Base-by-base conservation (phyloP, 306 rosid species). In the Macrotyloma uniflorum region DNA sequence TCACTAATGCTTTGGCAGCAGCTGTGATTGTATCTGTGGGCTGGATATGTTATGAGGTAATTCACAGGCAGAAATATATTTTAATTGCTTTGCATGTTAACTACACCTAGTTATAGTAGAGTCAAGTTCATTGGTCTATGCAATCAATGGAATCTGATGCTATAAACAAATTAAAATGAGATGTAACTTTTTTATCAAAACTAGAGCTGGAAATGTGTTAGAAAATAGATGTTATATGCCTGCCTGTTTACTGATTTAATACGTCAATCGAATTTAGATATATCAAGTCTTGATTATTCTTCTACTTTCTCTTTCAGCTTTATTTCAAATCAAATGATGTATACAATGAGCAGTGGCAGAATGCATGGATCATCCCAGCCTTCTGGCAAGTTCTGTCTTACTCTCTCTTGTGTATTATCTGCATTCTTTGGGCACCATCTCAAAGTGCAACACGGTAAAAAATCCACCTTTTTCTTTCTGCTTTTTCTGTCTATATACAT, bases 31-130 rank as follows among this genome's bases (percentile, higher is more conserved):
- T 96, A 66, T 96, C 98, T 8, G 98, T 96, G 54, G 96, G 97
- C 75, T 96, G 99, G 98, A 90, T 88, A 70, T 91, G 97, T 83
- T 96, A 96, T 62, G 99, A 96, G 99, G 99, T 96, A 88, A 74
- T 81, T 74, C 70, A 47, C 71, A 51, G 72, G 15, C 55, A 3
- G 10, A 73, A 72, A 47, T n/a, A 18, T 51, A 22, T 75, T 30
- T 65, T 38, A 42, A 26, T 76, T 79, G 67, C 64, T 58, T 76
- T 61, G 19, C 65, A 8, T 66, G 50, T 64, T 79, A 72, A 63
- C 76, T 70, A 55, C 16, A 26, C 64, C 71, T 54, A 13, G 30
- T 80, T 38, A 36, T 70, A 19, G 70, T 70, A 58, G 28, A 30
- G 45, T 67, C 66, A 6, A 69, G 50, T 26, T 61, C 57, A 62